Evolutionary conservation across 306 rosid species (phyloP).

Genomic region (Quercus wislizeni): DNA sequence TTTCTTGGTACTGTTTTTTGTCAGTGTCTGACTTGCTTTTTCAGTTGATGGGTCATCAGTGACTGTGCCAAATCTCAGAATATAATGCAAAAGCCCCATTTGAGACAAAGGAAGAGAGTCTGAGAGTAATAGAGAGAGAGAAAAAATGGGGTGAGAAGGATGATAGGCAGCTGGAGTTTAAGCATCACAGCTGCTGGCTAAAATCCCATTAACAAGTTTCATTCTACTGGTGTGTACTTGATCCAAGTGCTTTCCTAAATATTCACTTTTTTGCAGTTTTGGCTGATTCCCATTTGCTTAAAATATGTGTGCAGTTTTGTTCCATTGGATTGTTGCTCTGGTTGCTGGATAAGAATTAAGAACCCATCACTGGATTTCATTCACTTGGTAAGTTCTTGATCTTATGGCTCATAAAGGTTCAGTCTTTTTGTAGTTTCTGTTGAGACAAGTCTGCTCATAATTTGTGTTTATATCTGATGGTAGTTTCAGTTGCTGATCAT

Average conservation of each 20-base stretch:
- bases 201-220: constrained; percentile 35
- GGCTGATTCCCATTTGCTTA: constrained; percentile 34
- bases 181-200: constrained; percentile 31
- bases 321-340: constrained; percentile 18
- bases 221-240: constrained; percentile 31
- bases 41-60: constrained; percentile 44
- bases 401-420: constrained; percentile 22
- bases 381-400: constrained; percentile 40
- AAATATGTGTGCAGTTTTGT: constrained; percentile 24
- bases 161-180: constrained; percentile 37
- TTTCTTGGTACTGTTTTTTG: constrained; percentile 14
- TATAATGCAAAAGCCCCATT: constrained; percentile 37
- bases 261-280: constrained; percentile 25
- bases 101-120: constrained; percentile 11
- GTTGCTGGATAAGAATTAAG: constrained; percentile 22
- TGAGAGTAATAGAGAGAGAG: constrained; percentile 15
- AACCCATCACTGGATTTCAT: constrained; percentile 16
- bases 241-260: constrained; percentile 24
- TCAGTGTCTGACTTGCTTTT: constrained; percentile 29
- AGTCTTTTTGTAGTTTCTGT: constrained; percentile 16
- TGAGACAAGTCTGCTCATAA: constrained; percentile 17
- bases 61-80: constrained; percentile 38
- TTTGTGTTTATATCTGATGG: constrained; percentile 26
- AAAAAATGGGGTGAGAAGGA: constrained; percentile 54
- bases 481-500: constrained; percentile 30